Evolutionary conservation across 2,329 filamentous ascomycete genomes (phyloP).

Genomic region (Trichoderma citrinoviride): DNA sequence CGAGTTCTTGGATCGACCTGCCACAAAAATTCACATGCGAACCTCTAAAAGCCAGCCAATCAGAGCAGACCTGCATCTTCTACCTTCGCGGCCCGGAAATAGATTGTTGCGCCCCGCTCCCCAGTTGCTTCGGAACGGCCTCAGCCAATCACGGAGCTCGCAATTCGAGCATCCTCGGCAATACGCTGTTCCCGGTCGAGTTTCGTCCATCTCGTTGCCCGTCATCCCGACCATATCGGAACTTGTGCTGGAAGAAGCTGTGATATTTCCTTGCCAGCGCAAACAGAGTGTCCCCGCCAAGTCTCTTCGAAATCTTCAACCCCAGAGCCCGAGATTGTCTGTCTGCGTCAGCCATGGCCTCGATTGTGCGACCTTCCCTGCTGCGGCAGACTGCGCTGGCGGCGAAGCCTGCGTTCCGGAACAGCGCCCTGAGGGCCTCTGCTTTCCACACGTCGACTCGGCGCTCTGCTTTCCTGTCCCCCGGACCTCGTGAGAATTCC

Average conservation of each 20-base stretch:
- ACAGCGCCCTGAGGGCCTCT: slow-evolving; percentile 55
- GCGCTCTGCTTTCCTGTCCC: slow-evolving; percentile 76
- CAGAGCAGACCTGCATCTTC: slow-evolving; percentile 21
- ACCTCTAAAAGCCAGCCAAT: slow-evolving; percentile 31
- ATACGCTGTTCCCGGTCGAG: slow-evolving; percentile 16
- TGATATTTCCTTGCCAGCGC: slow-evolving; percentile 10
- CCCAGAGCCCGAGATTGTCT: neutral
- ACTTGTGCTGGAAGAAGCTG: neutral
- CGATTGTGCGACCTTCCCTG: slow-evolving; percentile 53
- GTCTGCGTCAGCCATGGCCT: slow-evolving; percentile 48
- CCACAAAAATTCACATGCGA: slow-evolving; percentile 32
- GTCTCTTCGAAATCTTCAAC: neutral
- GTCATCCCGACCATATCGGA: slow-evolving; percentile 10
- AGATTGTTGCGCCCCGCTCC: slow-evolving; percentile 31
- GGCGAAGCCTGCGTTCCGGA: slow-evolving; percentile 33
- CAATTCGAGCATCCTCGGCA: slow-evolving; percentile 25
- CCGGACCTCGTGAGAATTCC: slow-evolving; percentile 71
- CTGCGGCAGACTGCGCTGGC: slow-evolving; percentile 52
- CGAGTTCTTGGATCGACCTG: neutral
- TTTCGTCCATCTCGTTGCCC: slow-evolving; percentile 12
- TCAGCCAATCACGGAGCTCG: slow-evolving; percentile 22
- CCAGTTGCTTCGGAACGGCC: slow-evolving; percentile 22
- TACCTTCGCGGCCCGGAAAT: slow-evolving; percentile 21
- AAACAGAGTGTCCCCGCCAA: slow-evolving; percentile 2
- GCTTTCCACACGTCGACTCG: slow-evolving; percentile 83